A percentile compares a stretch with the other conserved stretches of the same genome.
These are phyloP conservation scores for Pleoardoris graminearum DNA, from an alignment of 2,329 filamentous ascomycete species.

Conservation along the genomic window DNA sequence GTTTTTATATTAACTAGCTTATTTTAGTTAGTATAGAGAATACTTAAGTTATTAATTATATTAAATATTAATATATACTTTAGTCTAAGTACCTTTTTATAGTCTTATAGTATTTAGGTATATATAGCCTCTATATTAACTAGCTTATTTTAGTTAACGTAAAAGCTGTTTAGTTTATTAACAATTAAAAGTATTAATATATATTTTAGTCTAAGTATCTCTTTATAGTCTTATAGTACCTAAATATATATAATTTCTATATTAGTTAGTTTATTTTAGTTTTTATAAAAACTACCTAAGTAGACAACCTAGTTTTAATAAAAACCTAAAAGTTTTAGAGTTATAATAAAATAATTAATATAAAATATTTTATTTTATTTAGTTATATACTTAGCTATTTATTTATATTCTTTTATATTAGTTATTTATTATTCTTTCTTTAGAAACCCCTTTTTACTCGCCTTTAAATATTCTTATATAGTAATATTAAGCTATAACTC, in stretches of 20 bases:
- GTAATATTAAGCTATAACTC: too few relatives aligned
- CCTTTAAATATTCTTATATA: conserved; percentile 17
- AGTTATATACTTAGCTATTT: too few relatives aligned
- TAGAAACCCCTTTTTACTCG: background rate
- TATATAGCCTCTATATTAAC: conserved; percentile 18
- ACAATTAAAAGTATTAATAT: too few relatives aligned
- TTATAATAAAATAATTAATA: too few relatives aligned
- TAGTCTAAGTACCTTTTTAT: conserved; percentile 17
- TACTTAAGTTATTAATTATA: background rate
- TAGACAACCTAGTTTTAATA: too few relatives aligned
- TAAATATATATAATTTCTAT: conserved; percentile 18
- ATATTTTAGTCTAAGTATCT: conserved; percentile 14
- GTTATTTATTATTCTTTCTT: too few relatives aligned
- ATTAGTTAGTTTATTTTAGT: conserved; percentile 11
- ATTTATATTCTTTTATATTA: too few relatives aligned
- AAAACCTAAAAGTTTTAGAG: too few relatives aligned
- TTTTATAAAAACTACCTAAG: conserved; percentile 10
- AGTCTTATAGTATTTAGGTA: conserved; percentile 17
- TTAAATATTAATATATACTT: background rate
- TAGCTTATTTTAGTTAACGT: conserved; percentile 9
- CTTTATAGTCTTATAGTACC: conserved; percentile 20
- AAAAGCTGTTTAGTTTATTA: too few relatives aligned
- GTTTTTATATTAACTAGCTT: too few relatives aligned
- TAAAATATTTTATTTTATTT: too few relatives aligned
- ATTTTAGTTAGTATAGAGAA: too few relatives aligned